Evolutionary conservation across 208 protist species (phyloP).

Genomic region (Trypanosoma lewisi): DNA sequence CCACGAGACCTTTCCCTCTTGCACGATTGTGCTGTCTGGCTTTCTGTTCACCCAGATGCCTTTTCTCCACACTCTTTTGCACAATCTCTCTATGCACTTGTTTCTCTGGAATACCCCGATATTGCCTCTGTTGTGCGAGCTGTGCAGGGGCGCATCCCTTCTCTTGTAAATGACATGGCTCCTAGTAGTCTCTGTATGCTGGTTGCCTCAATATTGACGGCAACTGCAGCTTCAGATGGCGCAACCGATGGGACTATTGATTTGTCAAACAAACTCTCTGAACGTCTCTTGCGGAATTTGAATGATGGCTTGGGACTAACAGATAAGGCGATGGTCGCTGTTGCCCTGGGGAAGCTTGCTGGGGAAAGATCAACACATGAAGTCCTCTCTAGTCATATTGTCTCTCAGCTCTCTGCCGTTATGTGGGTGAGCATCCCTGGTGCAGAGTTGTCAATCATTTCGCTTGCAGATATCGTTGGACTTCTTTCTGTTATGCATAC

Average conservation of each 20-base stretch:
- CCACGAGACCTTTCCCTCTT: conserved; percentile 26
- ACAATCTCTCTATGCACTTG: conserved; percentile 29
- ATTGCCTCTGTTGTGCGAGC: conserved; percentile 15
- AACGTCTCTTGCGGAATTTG: conserved; percentile 7
- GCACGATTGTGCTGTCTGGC: conserved; percentile 46
- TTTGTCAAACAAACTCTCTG: conserved; percentile 16
- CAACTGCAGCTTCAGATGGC: conserved; percentile 8
- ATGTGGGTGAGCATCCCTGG: conserved; percentile 19
- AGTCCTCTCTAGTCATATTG: conserved; percentile 11
- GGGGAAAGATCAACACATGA: not conserved
- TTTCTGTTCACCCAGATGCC: conserved; percentile 27
- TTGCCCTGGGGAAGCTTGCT: conserved; percentile 21
- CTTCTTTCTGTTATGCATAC: conserved; percentile 17
- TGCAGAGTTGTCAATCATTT: conserved; percentile 20
- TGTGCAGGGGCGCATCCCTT: conserved; percentile 11
- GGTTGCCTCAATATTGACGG: conserved; percentile 17
- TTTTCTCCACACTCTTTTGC: conserved; percentile 23
- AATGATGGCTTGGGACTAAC: conserved; percentile 23
- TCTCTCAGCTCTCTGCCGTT: conserved; percentile 12
- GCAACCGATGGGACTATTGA: conserved; percentile 3
- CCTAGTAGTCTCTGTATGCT: conserved; percentile 27
- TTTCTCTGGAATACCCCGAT: conserved; percentile 26
- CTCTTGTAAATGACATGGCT: conserved; percentile 10
- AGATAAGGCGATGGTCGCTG: conserved; percentile 28
- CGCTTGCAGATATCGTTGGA: conserved; percentile 24